Conservation (phyloP, 371 early-diverging fungal genomes). For the Syncephalis fuscata region DNA sequence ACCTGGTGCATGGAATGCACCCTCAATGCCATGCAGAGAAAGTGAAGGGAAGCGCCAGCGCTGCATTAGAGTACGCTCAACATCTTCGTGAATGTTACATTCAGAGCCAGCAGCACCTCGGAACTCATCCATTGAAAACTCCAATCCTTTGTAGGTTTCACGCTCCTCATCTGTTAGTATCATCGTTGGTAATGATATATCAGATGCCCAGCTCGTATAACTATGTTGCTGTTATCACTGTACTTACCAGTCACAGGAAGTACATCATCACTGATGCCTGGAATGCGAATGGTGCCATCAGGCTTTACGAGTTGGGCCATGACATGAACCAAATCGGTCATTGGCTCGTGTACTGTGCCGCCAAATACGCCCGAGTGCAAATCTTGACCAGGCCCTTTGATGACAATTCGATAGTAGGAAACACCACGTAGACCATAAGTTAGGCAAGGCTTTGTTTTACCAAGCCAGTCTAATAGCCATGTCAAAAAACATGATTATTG, state of each 20-base stretch:
- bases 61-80: slow-evolving; percentile 63
- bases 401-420: slow-evolving; percentile 63
- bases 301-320: slow-evolving; percentile 73
- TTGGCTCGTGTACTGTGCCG: slow-evolving; percentile 93
- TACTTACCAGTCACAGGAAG: slow-evolving; percentile 53
- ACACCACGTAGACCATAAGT: slow-evolving; percentile 83
- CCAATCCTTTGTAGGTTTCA: slow-evolving; percentile 61
- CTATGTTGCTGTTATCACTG: neutral
- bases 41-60: slow-evolving; percentile 93
- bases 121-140: slow-evolving; percentile 64
- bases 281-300: slow-evolving; percentile 77
- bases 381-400: slow-evolving; percentile 74
- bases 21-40: slow-evolving; percentile 93
- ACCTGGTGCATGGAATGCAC: slow-evolving; percentile 86
- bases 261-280: slow-evolving; percentile 86
- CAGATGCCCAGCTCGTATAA: neutral
- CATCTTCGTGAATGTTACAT: slow-evolving; percentile 56
- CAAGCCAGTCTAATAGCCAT: slow-evolving; percentile 59
- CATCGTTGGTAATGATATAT: neutral
- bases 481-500: slow-evolving; percentile 1
- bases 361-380: slow-evolving; percentile 96
- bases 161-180: slow-evolving; percentile 52
- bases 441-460: slow-evolving; percentile 88
- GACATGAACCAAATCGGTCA: slow-evolving; percentile 77
- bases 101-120: slow-evolving; percentile 64